Base-by-base conservation (phyloP, 2,329 filamentous ascomycete genomes). In the Pseudogymnoascus sp. region DNA sequence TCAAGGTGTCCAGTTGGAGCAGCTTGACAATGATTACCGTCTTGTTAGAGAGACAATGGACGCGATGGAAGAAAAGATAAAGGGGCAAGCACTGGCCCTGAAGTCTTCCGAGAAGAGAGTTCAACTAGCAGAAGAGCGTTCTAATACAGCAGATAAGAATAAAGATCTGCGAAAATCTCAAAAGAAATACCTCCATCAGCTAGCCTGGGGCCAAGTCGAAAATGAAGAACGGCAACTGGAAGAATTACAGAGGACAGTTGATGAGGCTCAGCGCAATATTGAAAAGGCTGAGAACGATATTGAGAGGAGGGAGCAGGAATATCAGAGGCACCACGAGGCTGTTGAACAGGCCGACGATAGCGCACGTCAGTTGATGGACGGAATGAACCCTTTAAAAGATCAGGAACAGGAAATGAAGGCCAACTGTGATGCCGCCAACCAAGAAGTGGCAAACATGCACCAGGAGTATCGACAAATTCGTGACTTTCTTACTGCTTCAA, bases 1-100 rank as follows among this genome's bases (percentile, higher is more conserved):
- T 64, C 91, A 92, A 69, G 94, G 94, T 27, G 95, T 96, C 0
- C 92, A 97, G 69, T 82, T 99, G 0, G 91, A 97, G 72, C 88
- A 93, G 68, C 81, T 99, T 8, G 91, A 96, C 72, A 87, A 90
- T 65, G 94, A 99, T 71, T 99, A 99, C 74, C 84, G 87, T 63
- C 79, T 96, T 62, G 85, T 97, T 12, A 86, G 88, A 64, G 88
- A 96, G 66, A 87, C 84, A 3, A 79, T 94, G 18, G 89, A 96
- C 66, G 83, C 83, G 35, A 90, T 87, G 63, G 81, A 87, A 61
- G 78, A 78, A 33, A 89, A 88, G 67, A 76, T 90, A 1, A 76
- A 79, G 8, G 79, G 80, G 29, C 83, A 85, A 37, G 74, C 82
- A 45, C 83, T 85, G n/a, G 85, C 89, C 63, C 77, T 92, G n/a